phyloP scores from a whole-genome alignment of 257 asterid genomes.

The Nicotiana sylvestris region DNA sequence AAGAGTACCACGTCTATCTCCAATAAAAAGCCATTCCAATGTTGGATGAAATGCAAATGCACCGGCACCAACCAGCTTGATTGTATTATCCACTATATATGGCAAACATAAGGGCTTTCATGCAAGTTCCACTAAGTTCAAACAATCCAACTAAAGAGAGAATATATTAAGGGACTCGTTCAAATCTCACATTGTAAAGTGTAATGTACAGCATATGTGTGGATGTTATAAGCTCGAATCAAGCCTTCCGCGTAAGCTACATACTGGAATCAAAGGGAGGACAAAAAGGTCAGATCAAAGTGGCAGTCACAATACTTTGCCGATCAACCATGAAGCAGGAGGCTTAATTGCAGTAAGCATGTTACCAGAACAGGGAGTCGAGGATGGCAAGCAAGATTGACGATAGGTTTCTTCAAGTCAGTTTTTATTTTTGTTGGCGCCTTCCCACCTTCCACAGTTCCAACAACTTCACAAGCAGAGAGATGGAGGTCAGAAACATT shows the following conservation, averaged over 20 bases:
- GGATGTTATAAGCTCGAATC: constrained; percentile 92
- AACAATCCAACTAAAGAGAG: not conserved
- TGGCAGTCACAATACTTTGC: constrained; percentile 14
- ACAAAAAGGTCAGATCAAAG: constrained; percentile 21
- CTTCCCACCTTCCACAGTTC: constrained; percentile 97
- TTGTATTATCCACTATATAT: constrained; percentile 89
- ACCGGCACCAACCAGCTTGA: constrained; percentile 94
- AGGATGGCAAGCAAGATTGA: constrained; percentile 98
- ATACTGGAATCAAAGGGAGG: constrained; percentile 52
- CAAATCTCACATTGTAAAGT: constrained; percentile 85
- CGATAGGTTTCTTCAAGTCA: constrained; percentile 97
- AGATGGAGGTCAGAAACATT: not conserved
- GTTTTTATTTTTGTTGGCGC: constrained; percentile 98
- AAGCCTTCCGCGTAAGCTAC: constrained; percentile 99
- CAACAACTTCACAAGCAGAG: constrained; percentile 61
- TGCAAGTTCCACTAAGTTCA: not conserved
- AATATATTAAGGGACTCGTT: constrained; percentile 2
- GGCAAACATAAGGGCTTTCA: constrained; percentile 1
- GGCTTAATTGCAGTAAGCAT: not conserved
- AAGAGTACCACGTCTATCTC: constrained; percentile 96
- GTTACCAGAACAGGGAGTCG: constrained; percentile 96
- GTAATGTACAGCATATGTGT: constrained; percentile 88
- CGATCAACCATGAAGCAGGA: not conserved
- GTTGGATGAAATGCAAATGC: constrained; percentile 97
- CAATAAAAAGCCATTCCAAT: constrained; percentile 96